Conservation (phyloP, 1,284 basidiomycete species). For the Puccinia horiana region DNA sequence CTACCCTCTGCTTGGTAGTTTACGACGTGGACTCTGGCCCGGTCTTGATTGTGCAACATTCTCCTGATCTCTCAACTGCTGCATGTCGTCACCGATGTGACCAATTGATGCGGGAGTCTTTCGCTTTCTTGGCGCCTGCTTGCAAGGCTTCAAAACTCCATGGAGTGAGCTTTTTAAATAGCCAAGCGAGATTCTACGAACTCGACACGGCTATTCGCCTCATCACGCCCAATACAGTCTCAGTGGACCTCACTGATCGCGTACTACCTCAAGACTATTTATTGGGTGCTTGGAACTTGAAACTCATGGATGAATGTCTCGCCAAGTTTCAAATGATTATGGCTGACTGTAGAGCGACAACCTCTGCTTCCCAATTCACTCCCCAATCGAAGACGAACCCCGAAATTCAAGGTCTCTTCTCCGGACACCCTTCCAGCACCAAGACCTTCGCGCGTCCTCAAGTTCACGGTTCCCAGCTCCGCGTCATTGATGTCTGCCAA, state of each 20-base stretch:
- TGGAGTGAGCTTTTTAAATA: conserved; percentile 22
- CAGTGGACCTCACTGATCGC: conserved; percentile 19
- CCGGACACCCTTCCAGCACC: not conserved
- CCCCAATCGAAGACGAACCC: not conserved
- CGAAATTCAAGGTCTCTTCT: not conserved
- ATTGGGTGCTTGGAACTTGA: conserved; percentile 22
- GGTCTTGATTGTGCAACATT: conserved; percentile 36
- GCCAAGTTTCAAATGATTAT: not conserved
- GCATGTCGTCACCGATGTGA: conserved; percentile 16
- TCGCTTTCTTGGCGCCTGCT: not conserved
- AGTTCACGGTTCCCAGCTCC: not conserved
- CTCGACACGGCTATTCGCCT: conserved; percentile 26
- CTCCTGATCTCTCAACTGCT: not conserved
- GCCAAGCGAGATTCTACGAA: conserved; percentile 21
- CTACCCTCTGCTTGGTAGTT: conserved; percentile 29
- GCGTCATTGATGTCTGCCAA: not conserved
- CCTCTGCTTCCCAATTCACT: not conserved
- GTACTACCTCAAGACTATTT: conserved; percentile 26
- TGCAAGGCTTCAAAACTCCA: conserved; percentile 13
- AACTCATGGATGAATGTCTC: not conserved
- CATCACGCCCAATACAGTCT: conserved; percentile 13
- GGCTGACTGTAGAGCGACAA: not conserved
- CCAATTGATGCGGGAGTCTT: conserved; percentile 26
- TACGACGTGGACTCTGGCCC: conserved; percentile 3
- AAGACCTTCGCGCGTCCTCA: not conserved